Evolutionary conservation across 2,329 filamentous ascomycete genomes (phyloP).

Genomic region (Didymella sp.): DNA sequence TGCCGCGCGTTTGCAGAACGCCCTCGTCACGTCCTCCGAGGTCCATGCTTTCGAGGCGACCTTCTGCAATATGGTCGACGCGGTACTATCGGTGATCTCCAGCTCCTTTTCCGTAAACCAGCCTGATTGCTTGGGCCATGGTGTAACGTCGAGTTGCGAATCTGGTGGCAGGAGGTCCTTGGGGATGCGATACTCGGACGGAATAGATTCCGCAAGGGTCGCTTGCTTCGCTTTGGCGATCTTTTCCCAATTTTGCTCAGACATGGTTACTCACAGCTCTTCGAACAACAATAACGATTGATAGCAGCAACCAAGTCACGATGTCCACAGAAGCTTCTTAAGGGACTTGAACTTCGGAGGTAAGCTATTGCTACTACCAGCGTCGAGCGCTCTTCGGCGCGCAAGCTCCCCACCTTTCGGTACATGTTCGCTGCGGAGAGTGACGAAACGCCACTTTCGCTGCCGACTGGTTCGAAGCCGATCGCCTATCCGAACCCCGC

Average conservation of each 20-base stretch:
- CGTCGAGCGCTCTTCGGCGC: conserved; percentile 18
- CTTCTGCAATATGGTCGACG: conserved; percentile 51
- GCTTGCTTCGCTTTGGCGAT: conserved; percentile 55
- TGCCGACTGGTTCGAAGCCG: conserved; percentile 10
- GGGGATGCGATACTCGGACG: conserved; percentile 65
- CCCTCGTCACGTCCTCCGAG: conserved; percentile 59
- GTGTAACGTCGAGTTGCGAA: conserved; percentile 62
- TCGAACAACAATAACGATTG: conserved; percentile 1
- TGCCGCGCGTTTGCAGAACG: conserved; percentile 63
- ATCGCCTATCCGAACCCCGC: conserved; percentile 25
- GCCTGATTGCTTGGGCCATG: conserved; percentile 63
- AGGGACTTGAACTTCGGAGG: conserved; percentile 12
- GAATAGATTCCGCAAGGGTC: conserved; percentile 59
- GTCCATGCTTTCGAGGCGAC: conserved; percentile 56
- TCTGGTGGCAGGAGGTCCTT: conserved; percentile 60
- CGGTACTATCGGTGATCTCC: conserved; percentile 56
- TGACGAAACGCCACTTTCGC: conserved; percentile 17
- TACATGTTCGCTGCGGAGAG: conserved; percentile 22
- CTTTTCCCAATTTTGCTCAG: conserved; percentile 52
- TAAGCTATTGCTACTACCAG: conserved; percentile 13
- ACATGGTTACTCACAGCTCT: conserved; percentile 21
- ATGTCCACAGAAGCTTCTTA: conserved; percentile 5
- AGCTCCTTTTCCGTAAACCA: conserved; percentile 65
- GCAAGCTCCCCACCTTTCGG: conserved; percentile 33
- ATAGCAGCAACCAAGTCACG: conserved; percentile 1